A percentile compares a stretch with the other conserved stretches of the same genome.
Conservation (phyloP, 2,329 filamentous ascomycete genomes). For the Colletotrichum graminicola region DNA sequence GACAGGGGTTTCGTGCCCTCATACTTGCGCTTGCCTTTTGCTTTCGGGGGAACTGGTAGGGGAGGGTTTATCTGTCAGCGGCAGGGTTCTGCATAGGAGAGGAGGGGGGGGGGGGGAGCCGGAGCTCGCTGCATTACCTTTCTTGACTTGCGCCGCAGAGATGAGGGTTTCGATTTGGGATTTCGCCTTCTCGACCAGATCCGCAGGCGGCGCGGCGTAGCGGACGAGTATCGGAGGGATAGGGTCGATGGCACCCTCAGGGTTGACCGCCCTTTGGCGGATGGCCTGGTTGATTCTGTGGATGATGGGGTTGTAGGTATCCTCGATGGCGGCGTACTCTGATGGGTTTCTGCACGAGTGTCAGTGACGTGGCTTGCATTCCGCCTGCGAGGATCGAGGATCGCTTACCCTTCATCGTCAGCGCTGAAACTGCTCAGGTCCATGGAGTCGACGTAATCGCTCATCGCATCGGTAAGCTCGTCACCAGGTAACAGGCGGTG, state of each 20-base stretch:
- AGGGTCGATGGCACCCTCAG: constrained; percentile 72
- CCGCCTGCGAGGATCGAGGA: too few species aligned
- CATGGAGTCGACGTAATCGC: constrained; percentile 92
- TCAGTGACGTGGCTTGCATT: constrained; percentile 39
- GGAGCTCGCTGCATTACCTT: constrained; percentile 64
- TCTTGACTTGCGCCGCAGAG: constrained; percentile 82
- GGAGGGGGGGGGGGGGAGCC: neutral
- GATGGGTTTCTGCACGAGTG: constrained; percentile 52
- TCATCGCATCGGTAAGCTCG: constrained; percentile 84
- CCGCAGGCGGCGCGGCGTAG: constrained; percentile 78
- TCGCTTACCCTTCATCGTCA: constrained; percentile 79
- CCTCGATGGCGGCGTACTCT: constrained; percentile 84
- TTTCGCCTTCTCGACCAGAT: constrained; percentile 70
- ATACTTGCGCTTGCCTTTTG: constrained; percentile 77
- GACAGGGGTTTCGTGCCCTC: constrained; percentile 86
- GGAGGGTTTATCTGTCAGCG: constrained; percentile 41
- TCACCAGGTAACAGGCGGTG: constrained; percentile 86
- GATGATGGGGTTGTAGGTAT: constrained; percentile 86
- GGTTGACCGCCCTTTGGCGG: constrained; percentile 82
- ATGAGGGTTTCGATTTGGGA: constrained; percentile 74
- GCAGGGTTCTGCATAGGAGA: neutral
- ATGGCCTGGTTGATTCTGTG: constrained; percentile 91
- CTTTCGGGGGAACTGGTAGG: constrained; percentile 78
- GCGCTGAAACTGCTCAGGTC: constrained; percentile 79
- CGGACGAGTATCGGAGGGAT: constrained; percentile 75